These are phyloP conservation scores for Aspergillus baeticus DNA, from an alignment of 495 filamentous ascomycete species.

Conservation along the genomic window DNA sequence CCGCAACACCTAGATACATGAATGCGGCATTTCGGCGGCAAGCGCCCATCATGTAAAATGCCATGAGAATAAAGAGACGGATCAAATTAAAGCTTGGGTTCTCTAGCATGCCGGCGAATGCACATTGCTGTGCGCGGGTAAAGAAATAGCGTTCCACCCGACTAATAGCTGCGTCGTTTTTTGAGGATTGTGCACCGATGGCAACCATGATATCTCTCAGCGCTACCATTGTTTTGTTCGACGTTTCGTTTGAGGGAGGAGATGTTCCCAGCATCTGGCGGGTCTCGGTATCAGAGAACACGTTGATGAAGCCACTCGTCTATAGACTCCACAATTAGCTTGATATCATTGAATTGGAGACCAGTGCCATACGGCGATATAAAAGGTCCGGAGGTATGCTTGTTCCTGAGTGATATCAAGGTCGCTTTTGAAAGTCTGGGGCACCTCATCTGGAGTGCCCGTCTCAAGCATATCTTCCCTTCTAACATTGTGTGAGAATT, in stretches of 20 bases:
- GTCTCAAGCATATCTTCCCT: constrained; percentile 44
- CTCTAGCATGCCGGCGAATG: constrained; percentile 39
- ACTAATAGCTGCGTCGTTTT: constrained; percentile 18
- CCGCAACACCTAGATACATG: constrained; percentile 48
- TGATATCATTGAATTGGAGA: not conserved
- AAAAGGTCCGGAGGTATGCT: constrained; percentile 28
- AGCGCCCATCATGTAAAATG: constrained; percentile 48
- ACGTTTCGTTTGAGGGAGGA: constrained; percentile 15
- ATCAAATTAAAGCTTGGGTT: constrained; percentile 43
- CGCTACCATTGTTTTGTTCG: constrained; percentile 27
- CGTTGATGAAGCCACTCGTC: constrained; percentile 37
- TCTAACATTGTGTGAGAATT: constrained; percentile 41
- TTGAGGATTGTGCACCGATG: constrained; percentile 41
- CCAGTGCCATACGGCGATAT: constrained; percentile 24
- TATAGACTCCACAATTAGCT: not conserved
- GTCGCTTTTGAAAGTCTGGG: constrained; percentile 24
- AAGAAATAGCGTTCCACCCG: constrained; percentile 36
- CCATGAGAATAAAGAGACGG: constrained; percentile 40
- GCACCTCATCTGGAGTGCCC: constrained; percentile 32
- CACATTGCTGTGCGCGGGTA: constrained; percentile 34
- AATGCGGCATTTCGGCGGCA: constrained; percentile 49
- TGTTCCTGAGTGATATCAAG: constrained; percentile 21
- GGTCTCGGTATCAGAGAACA: constrained; percentile 19
- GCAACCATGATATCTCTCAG: constrained; percentile 40
- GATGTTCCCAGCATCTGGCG: constrained; percentile 6